Conservation (phyloP, 2,329 filamentous ascomycete species). For the Gaeumannomyces tritici region DNA sequence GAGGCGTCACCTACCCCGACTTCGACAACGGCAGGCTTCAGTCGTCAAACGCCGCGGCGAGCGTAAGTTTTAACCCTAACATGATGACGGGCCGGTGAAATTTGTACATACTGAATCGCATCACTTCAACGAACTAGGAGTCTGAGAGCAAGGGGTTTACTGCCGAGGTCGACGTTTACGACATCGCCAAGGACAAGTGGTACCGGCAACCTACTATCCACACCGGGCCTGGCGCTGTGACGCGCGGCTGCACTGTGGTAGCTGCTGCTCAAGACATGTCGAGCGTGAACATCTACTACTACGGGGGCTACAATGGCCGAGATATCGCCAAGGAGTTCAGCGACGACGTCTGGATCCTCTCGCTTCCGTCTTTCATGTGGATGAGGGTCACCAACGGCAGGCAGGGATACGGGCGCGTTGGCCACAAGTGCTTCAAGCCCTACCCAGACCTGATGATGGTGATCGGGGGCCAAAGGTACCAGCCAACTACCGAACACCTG, state of each 20-base stretch:
- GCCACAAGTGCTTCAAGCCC: conserved; percentile 64
- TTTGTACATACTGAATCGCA: neutral
- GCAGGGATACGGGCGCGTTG: conserved; percentile 49
- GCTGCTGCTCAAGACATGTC: conserved; percentile 61
- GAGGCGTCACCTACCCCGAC: conserved; percentile 58
- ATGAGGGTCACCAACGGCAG: conserved; percentile 41
- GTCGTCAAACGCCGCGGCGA: conserved; percentile 25
- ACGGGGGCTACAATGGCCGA: conserved; percentile 61
- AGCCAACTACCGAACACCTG: conserved; percentile 11
- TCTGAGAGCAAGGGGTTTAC: conserved; percentile 62
- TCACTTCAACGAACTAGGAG: conserved; percentile 31
- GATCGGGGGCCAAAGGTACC: conserved; percentile 47
- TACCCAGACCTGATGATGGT: conserved; percentile 77
- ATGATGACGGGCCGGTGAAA: neutral
- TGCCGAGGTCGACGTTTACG: conserved; percentile 57
- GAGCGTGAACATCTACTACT: conserved; percentile 78
- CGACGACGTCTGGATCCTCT: conserved; percentile 73
- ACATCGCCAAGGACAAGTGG: conserved; percentile 61
- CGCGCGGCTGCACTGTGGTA: conserved; percentile 65
- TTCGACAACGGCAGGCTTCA: conserved; percentile 21
- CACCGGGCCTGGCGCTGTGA: conserved; percentile 42
- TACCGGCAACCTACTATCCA: conserved; percentile 56
- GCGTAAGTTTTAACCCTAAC: conserved; percentile 21
- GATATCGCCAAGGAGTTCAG: conserved; percentile 26
- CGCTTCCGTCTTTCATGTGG: conserved; percentile 75